phyloP scores from a whole-genome alignment of 2,329 filamentous ascomycete genomes.

The Epichloe elymi region DNA sequence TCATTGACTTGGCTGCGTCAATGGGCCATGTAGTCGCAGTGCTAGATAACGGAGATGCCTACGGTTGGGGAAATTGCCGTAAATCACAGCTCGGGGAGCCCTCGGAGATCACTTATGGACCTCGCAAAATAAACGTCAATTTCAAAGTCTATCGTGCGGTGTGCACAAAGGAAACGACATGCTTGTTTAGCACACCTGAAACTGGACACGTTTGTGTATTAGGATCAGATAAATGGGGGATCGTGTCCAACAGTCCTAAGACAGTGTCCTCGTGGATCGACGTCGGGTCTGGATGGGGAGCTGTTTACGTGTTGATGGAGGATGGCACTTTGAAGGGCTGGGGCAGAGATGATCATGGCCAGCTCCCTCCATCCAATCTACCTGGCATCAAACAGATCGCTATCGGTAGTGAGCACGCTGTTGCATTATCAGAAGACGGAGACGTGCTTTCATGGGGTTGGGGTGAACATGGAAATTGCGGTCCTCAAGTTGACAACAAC shows the following conservation, averaged over 20 bases:
- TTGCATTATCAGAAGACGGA: constrained; percentile 53
- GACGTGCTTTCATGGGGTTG: constrained; percentile 82
- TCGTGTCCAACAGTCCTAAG: constrained; percentile 44
- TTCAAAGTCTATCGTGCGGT: constrained; percentile 56
- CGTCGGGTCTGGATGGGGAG: constrained; percentile 71
- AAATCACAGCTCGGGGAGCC: constrained; percentile 70
- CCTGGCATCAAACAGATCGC: constrained; percentile 51
- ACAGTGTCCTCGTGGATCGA: constrained; percentile 47
- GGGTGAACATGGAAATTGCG: constrained; percentile 97
- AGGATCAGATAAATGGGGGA: constrained; percentile 62
- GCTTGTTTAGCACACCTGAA: constrained; percentile 43
- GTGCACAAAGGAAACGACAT: constrained; percentile 80
- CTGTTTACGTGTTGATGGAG: constrained; percentile 54
- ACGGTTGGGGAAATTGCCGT: constrained; percentile 78
- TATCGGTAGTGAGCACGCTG: constrained; percentile 79
- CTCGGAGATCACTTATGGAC: constrained; percentile 38
- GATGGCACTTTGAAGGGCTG: constrained; percentile 54
- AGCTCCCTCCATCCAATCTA: constrained; percentile 52
- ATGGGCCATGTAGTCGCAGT: constrained; percentile 69
- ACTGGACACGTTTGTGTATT: constrained; percentile 52
- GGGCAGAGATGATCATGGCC: constrained; percentile 78
- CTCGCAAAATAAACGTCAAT: constrained; percentile 44
- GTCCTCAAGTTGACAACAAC: constrained; percentile 47
- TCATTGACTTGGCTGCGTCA: constrained; percentile 56
- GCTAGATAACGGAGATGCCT: constrained; percentile 61